phyloP scores from a whole-genome alignment of 768 basidiomycete genomes.

The Lactarius evosmus region DNA sequence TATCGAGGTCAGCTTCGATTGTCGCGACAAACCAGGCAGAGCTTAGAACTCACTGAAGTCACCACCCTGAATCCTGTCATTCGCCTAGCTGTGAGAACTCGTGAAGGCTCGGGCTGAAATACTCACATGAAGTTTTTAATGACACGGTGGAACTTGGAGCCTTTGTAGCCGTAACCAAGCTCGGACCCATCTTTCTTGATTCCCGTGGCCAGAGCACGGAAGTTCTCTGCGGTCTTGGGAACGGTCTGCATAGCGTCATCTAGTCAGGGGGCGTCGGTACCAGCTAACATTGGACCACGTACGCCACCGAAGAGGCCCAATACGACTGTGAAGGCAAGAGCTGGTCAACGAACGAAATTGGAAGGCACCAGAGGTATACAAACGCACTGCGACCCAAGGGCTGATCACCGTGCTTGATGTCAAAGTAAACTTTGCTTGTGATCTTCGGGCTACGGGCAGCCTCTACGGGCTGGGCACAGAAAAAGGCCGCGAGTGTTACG shows the following conservation, averaged over 20 bases:
- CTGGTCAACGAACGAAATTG: slow-evolving; percentile 2
- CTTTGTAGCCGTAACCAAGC: slow-evolving; percentile 86
- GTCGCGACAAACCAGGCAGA: slow-evolving; percentile 23
- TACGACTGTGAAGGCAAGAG: slow-evolving; percentile 48
- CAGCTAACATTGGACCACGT: slow-evolving; percentile 21
- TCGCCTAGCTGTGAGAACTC: slow-evolving; percentile 27
- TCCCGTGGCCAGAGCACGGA: slow-evolving; percentile 88
- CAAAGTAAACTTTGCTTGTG: slow-evolving; percentile 92
- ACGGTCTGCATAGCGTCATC: slow-evolving; percentile 57
- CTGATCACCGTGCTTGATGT: slow-evolving; percentile 89
- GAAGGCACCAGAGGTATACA: slow-evolving; percentile 2
- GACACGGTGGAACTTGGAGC: slow-evolving; percentile 94
- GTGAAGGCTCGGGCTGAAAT: slow-evolving; percentile 7
- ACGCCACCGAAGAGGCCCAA: slow-evolving; percentile 92
- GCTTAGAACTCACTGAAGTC: slow-evolving; percentile 77
- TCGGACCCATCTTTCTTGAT: slow-evolving; percentile 68
- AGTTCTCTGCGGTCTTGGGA: slow-evolving; percentile 96
- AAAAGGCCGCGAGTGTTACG: slow-evolving; percentile 62
- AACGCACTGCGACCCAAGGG: slow-evolving; percentile 73
- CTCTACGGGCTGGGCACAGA: slow-evolving; percentile 69
- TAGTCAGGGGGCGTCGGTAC: slow-evolving; percentile 3
- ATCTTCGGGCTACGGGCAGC: slow-evolving; percentile 86
- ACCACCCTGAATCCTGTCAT: slow-evolving; percentile 87
- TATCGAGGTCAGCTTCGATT: slow-evolving; percentile 9
- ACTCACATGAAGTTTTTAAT: slow-evolving; percentile 87